Base-by-base conservation (phyloP, 2,329 filamentous ascomycete species). In the Rutstroemia sp. region DNA sequence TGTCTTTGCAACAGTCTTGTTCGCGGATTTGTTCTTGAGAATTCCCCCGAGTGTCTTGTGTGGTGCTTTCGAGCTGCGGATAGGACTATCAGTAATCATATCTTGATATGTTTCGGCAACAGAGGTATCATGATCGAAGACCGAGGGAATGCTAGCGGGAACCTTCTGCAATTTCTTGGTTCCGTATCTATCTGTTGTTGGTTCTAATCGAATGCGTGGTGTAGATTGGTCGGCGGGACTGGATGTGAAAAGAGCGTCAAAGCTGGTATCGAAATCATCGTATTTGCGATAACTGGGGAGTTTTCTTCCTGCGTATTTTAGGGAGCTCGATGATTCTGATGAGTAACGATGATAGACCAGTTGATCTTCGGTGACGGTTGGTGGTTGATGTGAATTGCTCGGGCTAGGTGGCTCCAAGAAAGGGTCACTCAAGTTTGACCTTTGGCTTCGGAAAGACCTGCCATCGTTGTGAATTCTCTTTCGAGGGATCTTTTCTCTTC, bases 191-290 rank as follows among this genome's bases (percentile, higher is more conserved):
- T 63, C 61, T 16, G 63, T 59, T 3, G 51, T 53, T 21, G 63
- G 62, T 19, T 65, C 62, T 8, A 65, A 52, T 5, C 62, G 61
- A 30, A 64, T 58, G 39, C 61, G 58, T 48, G 65, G 66, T 1
- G 66, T 68, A n/a, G 66, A 68, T 18, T 67, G 61, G 14, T 52
- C 65, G 6, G 60, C 46, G 4, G 66, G 66, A 47, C 65, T 66
- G 9, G 65, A 67, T 1, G 66, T 66, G 8, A 67, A 42, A 9
- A 63, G 30, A 3, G 50, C 52, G 57, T 64, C 62, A 41, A 62
- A 61, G 39, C 61, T 59, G 4, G 49, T 53, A 14, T 56, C 59
- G 18, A 55, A 18, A n/a, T 55, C 53, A 12, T 54, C 34, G 44
- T 8, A 25, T 46, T 10, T 25, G 9, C 3, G 18, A 23, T 27